phyloP scores from a whole-genome alignment of 495 filamentous ascomycete genomes.

The Lophiotrema nucula region DNA sequence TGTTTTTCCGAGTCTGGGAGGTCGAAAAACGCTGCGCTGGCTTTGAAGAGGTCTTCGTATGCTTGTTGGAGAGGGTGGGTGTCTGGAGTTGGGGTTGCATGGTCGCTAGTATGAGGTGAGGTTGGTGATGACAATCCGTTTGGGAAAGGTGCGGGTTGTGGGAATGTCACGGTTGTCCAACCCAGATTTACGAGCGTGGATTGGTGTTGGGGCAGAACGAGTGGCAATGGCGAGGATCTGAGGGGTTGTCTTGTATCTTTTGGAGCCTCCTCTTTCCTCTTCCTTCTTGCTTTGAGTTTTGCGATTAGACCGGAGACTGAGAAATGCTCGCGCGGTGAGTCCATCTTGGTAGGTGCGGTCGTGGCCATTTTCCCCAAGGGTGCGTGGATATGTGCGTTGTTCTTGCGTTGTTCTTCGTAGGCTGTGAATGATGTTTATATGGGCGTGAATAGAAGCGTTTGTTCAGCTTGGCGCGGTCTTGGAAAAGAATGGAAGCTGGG shows the following conservation, averaged over 20 bases:
- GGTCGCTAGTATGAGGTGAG: neutral
- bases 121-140: neutral
- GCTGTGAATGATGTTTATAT: too few relatives aligned
- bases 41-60: constrained; percentile 21
- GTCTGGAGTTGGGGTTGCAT: neutral
- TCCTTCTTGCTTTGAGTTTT: constrained; percentile 15
- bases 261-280: neutral
- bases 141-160: constrained; percentile 5
- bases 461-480: too few relatives aligned
- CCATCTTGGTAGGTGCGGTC: neutral
- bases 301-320: constrained; percentile 22
- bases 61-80: constrained; percentile 24
- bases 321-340: constrained; percentile 11
- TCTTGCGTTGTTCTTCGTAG: too few relatives aligned
- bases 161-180: constrained; percentile 33
- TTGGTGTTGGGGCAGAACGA: constrained; percentile 26
- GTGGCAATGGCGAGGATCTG: constrained; percentile 13
- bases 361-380: neutral
- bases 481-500: too few relatives aligned
- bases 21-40: constrained; percentile 23
- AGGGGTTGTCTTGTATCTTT: constrained; percentile 16
- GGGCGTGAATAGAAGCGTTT: too few relatives aligned
- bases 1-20: constrained; percentile 23
- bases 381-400: neutral
- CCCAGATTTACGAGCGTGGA: constrained; percentile 20